Evolutionary conservation across 2,329 filamentous ascomycete species (phyloP), one percentile per base, ranked within the genome.

Genomic region (Curvularia spicifera): DNA sequence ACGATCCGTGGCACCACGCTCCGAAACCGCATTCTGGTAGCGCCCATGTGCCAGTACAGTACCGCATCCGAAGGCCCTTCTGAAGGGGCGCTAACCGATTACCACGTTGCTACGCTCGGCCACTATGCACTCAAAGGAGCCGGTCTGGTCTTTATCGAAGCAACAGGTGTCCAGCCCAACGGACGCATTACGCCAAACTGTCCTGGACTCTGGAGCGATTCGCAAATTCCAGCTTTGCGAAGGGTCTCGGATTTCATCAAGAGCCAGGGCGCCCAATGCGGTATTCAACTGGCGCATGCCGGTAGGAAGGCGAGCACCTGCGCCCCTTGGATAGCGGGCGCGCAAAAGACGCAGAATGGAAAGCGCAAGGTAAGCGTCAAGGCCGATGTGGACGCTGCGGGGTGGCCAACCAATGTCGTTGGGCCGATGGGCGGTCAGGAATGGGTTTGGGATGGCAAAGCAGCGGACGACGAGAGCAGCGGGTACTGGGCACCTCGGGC

Each of bases 61-160:
- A 73, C 69, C 9, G 71, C 75, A 4, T 53, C 70, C 1, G 47
- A 59, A 6, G 78, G 79, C 0, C 74, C 76, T 4, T 46, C 71
- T 29, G 77, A 72, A 4, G 76, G 75, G 44, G 68, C 68, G 8
- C 46, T 78, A 12, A 78, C 75, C n/a, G 71, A 75, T 61, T 78
- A 76, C 57, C 76, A 78, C 56, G 67, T 78, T 42, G 74, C 71
- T 0, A 76, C 74, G 0, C 68, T 78, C 3, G 76, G 76, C 28
- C 76, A 78, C 59, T 77, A 77, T 54, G 76, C 76, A 3, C 64
- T 78, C 51, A 78, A 78, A 65, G 76, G 76, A 46, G 68, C 75
- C 1, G 60, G 50, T 0, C 62, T 77, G 10, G 71, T 77, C 37
- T 72, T 77, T 50, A 51, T 77, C 47, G 75, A 77, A 69, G 76